These are phyloP conservation scores for Nitzschia sp. DNA, from an alignment of 108 stramenopile species.

Conservation along the genomic window DNA sequence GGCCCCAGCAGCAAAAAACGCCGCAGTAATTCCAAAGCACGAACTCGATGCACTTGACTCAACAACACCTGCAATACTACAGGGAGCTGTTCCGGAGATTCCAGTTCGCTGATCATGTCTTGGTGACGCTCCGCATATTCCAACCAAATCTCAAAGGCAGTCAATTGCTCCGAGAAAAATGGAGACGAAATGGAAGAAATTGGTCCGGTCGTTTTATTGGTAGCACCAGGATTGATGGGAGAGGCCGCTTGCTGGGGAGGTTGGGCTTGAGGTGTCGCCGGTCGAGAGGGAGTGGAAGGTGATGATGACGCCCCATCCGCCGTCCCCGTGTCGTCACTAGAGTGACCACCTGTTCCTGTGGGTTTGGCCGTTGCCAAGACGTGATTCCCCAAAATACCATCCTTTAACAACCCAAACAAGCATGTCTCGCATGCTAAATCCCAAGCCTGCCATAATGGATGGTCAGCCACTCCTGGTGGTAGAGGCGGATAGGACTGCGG, in stretches of 20 bases:
- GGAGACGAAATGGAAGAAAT: conserved; percentile 57
- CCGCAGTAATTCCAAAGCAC: conserved; percentile 89
- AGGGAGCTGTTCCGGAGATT: conserved; percentile 94
- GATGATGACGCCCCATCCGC: not conserved
- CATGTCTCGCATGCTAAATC: conserved; percentile 97
- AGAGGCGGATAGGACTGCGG: conserved; percentile 90
- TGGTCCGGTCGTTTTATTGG: not conserved
- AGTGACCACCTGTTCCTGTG: conserved; percentile 1
- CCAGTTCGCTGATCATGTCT: conserved; percentile 27
- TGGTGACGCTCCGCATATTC: conserved; percentile 75
- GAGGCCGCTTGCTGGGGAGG: not conserved
- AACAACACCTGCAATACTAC: conserved; percentile 96
- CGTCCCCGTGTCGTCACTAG: not conserved
- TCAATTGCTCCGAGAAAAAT: conserved; percentile 96
- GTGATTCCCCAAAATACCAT: conserved; percentile 53
- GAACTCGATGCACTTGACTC: conserved; percentile 87
- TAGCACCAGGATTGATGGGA: not conserved
- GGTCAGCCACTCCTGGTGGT: conserved; percentile 91
- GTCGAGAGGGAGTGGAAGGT: not conserved
- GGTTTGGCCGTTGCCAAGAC: conserved; percentile 5
- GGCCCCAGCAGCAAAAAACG: conserved; percentile 90
- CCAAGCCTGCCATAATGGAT: conserved; percentile 98
- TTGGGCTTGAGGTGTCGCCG: not conserved
- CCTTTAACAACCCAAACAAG: conserved; percentile 74
- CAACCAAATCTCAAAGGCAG: conserved; percentile 98